Conservation (phyloP, 371 early-diverging fungal genomes). For the Apophysomyces ossiformis region DNA sequence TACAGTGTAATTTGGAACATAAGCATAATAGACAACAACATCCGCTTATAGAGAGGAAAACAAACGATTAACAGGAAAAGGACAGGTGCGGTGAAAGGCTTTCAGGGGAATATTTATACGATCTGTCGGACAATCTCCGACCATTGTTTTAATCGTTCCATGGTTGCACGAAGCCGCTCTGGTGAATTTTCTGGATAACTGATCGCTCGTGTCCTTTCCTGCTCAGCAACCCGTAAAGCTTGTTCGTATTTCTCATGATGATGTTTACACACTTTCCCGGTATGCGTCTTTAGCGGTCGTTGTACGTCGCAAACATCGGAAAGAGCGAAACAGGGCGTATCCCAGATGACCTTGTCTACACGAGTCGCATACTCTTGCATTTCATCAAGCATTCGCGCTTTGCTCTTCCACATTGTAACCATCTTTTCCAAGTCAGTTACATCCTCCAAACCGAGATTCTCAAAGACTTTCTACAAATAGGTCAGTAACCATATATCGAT, state of each 20-base stretch:
- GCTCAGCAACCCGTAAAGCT: constrained; percentile 18
- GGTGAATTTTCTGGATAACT: constrained; percentile 8
- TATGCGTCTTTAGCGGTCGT: neutral
- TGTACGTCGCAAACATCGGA: constrained; percentile 17
- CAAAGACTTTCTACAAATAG: neutral
- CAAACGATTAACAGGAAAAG: neutral
- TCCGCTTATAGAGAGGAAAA: neutral
- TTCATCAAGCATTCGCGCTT: constrained; percentile 16
- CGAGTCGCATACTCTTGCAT: constrained; percentile 17
- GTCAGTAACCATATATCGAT: neutral
- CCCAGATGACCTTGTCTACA: constrained; percentile 18
- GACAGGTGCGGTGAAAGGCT: neutral
- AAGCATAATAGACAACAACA: too few species aligned
- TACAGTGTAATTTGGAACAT: too few species aligned
- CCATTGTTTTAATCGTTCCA: constrained; percentile 22
- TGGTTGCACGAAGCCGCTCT: constrained; percentile 23
- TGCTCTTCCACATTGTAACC: constrained; percentile 14
- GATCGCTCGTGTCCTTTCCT: constrained; percentile 13
- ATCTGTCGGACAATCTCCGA: constrained; percentile 18
- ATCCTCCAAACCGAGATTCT: constrained; percentile 1
- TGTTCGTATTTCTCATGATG: constrained; percentile 21
- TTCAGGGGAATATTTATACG: neutral
- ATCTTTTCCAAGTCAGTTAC: neutral
- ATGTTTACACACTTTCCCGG: neutral
- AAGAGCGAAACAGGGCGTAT: constrained; percentile 17